These are phyloP conservation scores for Symmetrospora coprosmae DNA, from an alignment of 768 basidiomycete genomes.

Conservation along the genomic window DNA sequence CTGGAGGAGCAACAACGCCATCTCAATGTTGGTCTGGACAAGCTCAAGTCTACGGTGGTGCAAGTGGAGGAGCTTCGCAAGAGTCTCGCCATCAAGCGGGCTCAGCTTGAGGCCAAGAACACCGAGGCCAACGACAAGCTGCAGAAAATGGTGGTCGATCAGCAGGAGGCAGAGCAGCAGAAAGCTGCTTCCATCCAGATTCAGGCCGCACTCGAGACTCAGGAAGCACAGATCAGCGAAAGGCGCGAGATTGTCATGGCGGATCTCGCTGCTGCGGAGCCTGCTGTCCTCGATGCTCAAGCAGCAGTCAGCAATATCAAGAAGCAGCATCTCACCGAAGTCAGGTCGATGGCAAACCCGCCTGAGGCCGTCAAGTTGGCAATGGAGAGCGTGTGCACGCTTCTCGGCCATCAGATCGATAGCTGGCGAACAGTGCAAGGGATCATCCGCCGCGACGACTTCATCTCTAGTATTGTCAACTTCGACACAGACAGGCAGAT, in stretches of 20 bases:
- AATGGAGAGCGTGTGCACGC: constrained; percentile 95
- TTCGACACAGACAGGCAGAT: constrained; percentile 85
- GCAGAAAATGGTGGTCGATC: constrained; percentile 92
- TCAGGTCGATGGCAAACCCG: constrained; percentile 93
- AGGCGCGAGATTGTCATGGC: constrained; percentile 78
- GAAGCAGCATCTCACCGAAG: constrained; percentile 87
- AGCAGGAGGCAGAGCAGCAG: constrained; percentile 97
- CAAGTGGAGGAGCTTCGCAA: constrained; percentile 93
- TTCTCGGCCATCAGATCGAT: constrained; percentile 92
- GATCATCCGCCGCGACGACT: constrained; percentile 90
- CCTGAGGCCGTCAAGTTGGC: constrained; percentile 94
- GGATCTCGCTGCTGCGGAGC: constrained; percentile 93
- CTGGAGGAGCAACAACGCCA: constrained; percentile 97
- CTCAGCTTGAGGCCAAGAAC: constrained; percentile 82
- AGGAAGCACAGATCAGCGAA: constrained; percentile 76
- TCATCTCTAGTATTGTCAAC: constrained; percentile 85
- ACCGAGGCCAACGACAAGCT: constrained; percentile 93
- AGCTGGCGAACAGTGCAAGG: constrained; percentile 90
- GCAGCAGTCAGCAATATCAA: constrained; percentile 95
- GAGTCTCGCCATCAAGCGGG: constrained; percentile 83
- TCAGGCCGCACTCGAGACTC: constrained; percentile 79
- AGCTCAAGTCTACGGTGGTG: constrained; percentile 83
- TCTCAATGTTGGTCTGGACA: constrained; percentile 92
- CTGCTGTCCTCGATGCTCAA: constrained; percentile 87
- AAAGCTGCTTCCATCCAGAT: constrained; percentile 92